Percentiles rank a stretch among this genome's conserved stretches.
Conservation (phyloP, 345 rosid species). For the Combretum micranthum region DNA sequence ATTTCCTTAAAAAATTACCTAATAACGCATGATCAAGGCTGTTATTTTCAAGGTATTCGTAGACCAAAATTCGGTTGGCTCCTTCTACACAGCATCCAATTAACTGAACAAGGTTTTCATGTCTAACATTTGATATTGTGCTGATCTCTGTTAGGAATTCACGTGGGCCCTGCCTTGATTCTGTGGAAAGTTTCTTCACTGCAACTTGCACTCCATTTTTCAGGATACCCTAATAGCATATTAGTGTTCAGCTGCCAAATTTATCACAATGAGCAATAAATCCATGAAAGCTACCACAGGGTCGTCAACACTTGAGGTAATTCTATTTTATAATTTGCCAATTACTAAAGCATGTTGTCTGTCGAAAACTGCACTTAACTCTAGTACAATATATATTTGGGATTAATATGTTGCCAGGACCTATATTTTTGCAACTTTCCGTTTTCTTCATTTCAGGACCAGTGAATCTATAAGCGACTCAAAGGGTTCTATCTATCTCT, state of each 20-base stretch:
- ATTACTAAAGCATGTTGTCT: too few relatives aligned
- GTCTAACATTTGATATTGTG: constrained; percentile 59
- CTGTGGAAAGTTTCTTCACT: constrained; percentile 61
- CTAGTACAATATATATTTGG: too few relatives aligned
- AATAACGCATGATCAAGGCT: constrained; percentile 68
- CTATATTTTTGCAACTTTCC: too few relatives aligned
- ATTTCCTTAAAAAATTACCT: constrained; percentile 24
- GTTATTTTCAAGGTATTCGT: constrained; percentile 76
- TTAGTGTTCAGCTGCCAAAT: constrained; percentile 5
- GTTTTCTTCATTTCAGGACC: too few relatives aligned
- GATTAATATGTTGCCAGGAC: too few relatives aligned
- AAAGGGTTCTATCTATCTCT: too few relatives aligned
- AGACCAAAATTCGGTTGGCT: constrained; percentile 61
- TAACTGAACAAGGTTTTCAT: constrained; percentile 84
- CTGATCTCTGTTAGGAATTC: constrained; percentile 81
- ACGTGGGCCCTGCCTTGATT: constrained; percentile 67
- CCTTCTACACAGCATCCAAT: constrained; percentile 77
- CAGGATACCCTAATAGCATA: constrained; percentile 49
- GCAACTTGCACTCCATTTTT: constrained; percentile 61
- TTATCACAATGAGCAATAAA: background rate
- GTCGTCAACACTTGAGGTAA: background rate
- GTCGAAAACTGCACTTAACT: too few relatives aligned
- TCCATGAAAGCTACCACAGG: constrained; percentile 1
- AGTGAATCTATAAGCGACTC: too few relatives aligned
- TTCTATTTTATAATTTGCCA: background rate